Evolutionary conservation across 2,329 filamentous ascomycete species (phyloP).

Genomic region (Helotiales sp.): DNA sequence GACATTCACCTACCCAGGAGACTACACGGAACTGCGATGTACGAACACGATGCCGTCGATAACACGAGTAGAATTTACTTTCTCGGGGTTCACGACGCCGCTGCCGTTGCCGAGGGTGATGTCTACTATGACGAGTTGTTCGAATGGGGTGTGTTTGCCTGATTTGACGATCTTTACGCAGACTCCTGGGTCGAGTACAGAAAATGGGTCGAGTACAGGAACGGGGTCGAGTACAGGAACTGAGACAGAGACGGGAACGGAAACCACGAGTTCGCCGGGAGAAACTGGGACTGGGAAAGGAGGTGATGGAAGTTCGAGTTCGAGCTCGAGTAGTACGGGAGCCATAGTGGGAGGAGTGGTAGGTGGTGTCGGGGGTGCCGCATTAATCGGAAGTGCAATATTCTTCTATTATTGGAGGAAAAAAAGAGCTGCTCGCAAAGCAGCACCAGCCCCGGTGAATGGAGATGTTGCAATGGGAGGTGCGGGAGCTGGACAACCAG

Average conservation of each 20-base stretch:
- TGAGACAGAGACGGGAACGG: no score
- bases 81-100: constrained; percentile 1
- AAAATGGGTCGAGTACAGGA: no score
- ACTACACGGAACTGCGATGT: constrained; percentile 3
- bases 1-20: constrained; percentile 6
- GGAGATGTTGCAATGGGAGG: neutral
- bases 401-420: neutral
- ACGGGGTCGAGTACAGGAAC: no score
- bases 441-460: no score
- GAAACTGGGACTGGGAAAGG: no score
- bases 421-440: neutral
- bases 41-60: neutral
- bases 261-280: no score
- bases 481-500: neutral
- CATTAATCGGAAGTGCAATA: neutral
- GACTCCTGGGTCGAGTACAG: neutral
- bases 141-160: neutral
- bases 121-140: neutral
- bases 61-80: constrained; percentile 2
- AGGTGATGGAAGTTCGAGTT: neutral
- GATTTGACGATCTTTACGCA: neutral
- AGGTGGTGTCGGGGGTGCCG: neutral
- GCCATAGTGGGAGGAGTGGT: neutral
- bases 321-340: neutral
- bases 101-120: neutral